Conservation (phyloP, 2,329 filamentous ascomycete species). For the Gaeumannomyces tritici region DNA sequence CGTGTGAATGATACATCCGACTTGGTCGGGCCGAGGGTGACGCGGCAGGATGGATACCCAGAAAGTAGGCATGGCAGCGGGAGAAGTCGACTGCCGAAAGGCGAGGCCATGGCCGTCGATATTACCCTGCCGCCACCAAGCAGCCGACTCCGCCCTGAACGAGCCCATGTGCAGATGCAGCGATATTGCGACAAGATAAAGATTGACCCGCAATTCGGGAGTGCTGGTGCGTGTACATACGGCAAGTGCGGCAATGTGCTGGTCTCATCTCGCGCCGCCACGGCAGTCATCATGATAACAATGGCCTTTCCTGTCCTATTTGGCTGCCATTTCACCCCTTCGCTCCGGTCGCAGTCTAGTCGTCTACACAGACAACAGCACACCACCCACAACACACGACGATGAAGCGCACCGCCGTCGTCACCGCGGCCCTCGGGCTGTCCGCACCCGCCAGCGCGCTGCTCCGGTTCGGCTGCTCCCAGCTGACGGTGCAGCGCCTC, state of each 20-base stretch:
- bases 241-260: neutral
- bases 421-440: constrained; percentile 17
- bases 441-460: constrained; percentile 17
- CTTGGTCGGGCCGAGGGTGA: neutral
- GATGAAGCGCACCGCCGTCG: constrained; percentile 16
- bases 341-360: neutral
- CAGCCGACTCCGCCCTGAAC: neutral
- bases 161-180: too few relatives aligned
- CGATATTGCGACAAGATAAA: neutral
- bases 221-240: neutral
- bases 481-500: constrained; percentile 37
- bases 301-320: neutral
- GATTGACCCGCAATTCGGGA: too few relatives aligned
- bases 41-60: too few relatives aligned
- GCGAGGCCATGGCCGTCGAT: neutral
- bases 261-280: neutral
- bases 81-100: neutral
- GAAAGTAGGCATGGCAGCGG: too few relatives aligned
- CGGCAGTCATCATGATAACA: neutral
- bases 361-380: neutral
- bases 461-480: constrained; percentile 35
- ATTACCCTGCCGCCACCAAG: neutral
- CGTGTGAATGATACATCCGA: too few relatives aligned
- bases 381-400: neutral
- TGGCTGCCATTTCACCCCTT: neutral